phyloP scores from a whole-genome alignment of 768 basidiomycete genomes.

The Phylloporus sp. region DNA sequence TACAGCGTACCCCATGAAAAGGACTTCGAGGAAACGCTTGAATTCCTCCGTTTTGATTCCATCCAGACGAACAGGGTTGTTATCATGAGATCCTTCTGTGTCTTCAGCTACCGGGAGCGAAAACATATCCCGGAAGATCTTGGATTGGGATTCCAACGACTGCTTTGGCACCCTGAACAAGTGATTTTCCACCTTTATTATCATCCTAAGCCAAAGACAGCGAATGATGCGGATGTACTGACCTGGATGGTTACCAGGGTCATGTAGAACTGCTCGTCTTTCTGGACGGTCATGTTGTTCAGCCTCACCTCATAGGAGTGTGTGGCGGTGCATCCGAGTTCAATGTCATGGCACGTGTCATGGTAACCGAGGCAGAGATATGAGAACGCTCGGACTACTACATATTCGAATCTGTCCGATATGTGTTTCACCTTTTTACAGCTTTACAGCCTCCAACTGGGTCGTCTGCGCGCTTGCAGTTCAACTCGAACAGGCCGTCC shows the following conservation, averaged over 20 bases:
- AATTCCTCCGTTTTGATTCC: constrained; percentile 25
- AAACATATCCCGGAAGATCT: constrained; percentile 26
- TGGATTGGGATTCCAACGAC: constrained; percentile 22
- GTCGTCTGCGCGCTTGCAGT: background rate
- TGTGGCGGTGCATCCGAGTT: constrained; percentile 17
- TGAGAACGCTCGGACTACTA: background rate
- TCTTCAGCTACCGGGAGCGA: constrained; percentile 12
- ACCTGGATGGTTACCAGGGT: constrained; percentile 15
- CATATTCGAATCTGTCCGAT: constrained; percentile 9
- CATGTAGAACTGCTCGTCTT: constrained; percentile 16
- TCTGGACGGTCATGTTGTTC: constrained; percentile 1
- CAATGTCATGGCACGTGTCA: constrained; percentile 12
- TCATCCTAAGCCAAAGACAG: background rate
- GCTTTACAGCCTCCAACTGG: background rate
- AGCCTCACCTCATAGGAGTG: too few relatives aligned
- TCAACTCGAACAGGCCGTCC: background rate
- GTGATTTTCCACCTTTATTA: constrained; percentile 23
- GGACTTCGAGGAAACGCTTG: constrained; percentile 20
- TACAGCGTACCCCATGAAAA: constrained; percentile 15
- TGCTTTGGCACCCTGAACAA: constrained; percentile 28
- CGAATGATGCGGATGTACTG: background rate
- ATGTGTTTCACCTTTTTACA: constrained; percentile 6
- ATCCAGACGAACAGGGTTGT: constrained; percentile 22
- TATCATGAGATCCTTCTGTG: constrained; percentile 18
- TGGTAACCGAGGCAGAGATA: constrained; percentile 1